These are phyloP conservation scores for Starmera quercuum DNA, from an alignment of 805 yeast genomes.

Conservation along the genomic window DNA sequence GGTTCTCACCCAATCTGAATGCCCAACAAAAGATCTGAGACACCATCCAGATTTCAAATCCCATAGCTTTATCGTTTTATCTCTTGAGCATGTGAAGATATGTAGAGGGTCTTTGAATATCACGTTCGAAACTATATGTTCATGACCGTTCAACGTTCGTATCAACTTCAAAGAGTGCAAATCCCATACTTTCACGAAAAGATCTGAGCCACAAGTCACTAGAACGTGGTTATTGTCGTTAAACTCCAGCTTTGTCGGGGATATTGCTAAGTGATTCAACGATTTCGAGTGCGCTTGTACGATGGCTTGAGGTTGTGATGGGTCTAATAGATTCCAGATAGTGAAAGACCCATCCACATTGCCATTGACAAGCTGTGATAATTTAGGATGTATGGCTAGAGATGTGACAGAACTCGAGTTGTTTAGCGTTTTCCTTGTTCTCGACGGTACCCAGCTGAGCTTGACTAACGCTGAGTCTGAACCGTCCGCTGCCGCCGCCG, in stretches of 20 bases:
- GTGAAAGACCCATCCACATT: constrained; percentile 61
- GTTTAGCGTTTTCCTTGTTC: constrained; percentile 16
- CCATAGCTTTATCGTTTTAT: constrained; percentile 55
- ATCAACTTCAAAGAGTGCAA: constrained; percentile 42
- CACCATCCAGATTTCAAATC: constrained; percentile 64
- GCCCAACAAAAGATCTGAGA: constrained; percentile 60
- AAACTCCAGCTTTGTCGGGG: constrained; percentile 30
- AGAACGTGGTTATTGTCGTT: constrained; percentile 20
- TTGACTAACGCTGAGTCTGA: constrained; percentile 9
- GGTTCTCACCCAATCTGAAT: constrained; percentile 82
- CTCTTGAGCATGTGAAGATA: constrained; percentile 58
- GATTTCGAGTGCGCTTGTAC: constrained; percentile 72
- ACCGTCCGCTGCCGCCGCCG: constrained; percentile 7
- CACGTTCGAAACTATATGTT: constrained; percentile 70
- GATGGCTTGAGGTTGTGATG: constrained; percentile 50
- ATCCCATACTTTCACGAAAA: constrained; percentile 66
- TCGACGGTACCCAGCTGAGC: constrained; percentile 19
- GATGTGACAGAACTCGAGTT: constrained; percentile 48
- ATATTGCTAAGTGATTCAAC: constrained; percentile 52
- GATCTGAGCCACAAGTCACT: constrained; percentile 45
- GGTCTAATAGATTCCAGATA: constrained; percentile 63
- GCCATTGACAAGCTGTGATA: constrained; percentile 58
- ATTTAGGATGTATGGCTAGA: constrained; percentile 65
- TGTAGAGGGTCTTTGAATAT: constrained; percentile 43
- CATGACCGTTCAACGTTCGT: constrained; percentile 75